Percentiles rank a stretch among this genome's conserved stretches.
These are phyloP conservation scores for Cyberlindnera mississippiensis DNA, from an alignment of 805 yeast species.

Conservation along the genomic window DNA sequence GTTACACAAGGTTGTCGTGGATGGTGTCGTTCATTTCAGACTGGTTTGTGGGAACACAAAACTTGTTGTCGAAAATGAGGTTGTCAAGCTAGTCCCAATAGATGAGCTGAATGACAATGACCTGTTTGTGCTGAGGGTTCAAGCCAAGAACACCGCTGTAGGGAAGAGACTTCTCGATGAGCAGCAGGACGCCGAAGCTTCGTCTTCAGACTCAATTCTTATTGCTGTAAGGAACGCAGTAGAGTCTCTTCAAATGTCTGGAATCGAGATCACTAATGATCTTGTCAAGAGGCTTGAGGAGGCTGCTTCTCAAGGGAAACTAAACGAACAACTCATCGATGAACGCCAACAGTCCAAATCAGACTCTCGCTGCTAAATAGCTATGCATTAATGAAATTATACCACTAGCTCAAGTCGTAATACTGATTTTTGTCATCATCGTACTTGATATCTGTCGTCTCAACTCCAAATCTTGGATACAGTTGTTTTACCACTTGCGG, in stretches of 20 bases:
- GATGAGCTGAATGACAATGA: conserved; percentile 11
- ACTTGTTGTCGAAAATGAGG: not conserved
- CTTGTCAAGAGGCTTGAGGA: conserved; percentile 13
- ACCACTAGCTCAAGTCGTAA: conserved; percentile 32
- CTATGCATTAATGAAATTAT: not conserved
- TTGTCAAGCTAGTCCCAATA: not conserved
- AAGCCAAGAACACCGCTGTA: conserved; percentile 17
- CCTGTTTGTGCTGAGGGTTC: conserved; percentile 17
- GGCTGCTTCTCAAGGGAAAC: conserved; percentile 27
- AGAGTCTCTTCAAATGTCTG: conserved; percentile 19
- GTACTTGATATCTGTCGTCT: conserved; percentile 31
- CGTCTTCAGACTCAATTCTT: not conserved
- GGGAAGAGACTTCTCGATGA: conserved; percentile 15
- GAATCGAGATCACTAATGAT: conserved; percentile 20
- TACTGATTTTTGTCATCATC: conserved; percentile 40
- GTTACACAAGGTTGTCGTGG: conserved; percentile 14
- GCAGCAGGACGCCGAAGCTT: conserved; percentile 5
- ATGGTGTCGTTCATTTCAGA: conserved; percentile 23
- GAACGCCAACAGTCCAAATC: conserved; percentile 27
- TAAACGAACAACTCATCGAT: conserved; percentile 36
- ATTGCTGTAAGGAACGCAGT: conserved; percentile 12
- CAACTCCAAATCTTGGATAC: conserved; percentile 17
- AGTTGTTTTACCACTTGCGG: conserved; percentile 1
- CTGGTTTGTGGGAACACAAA: not conserved
- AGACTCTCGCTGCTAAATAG: conserved; percentile 26